A percentile compares a stretch with the other conserved stretches of the same genome.
phyloP scores from a whole-genome alignment of 2,329 filamentous ascomycete species.

The Fusarium longipes region DNA sequence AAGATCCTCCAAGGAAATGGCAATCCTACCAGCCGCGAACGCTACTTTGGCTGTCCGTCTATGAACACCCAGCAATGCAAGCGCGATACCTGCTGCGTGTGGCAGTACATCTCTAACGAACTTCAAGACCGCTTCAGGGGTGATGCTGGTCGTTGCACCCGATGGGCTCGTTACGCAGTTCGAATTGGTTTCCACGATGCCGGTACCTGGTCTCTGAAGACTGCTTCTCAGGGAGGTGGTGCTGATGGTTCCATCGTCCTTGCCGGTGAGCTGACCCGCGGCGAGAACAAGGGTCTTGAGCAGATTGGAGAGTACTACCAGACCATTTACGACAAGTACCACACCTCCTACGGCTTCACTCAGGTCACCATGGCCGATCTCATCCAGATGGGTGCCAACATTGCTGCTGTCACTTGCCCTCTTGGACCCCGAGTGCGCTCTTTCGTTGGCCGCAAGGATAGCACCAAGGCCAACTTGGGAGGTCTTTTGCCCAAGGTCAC shows the following conservation, averaged over 20 bases:
- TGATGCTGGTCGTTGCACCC: constrained; percentile 55
- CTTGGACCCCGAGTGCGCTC: constrained; percentile 61
- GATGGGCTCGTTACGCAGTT: constrained; percentile 57
- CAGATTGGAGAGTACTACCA: constrained; percentile 56
- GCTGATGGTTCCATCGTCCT: constrained; percentile 61
- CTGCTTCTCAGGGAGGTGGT: constrained; percentile 53
- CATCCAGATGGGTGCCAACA: constrained; percentile 63
- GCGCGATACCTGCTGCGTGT: constrained; percentile 58
- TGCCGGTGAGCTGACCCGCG: constrained; percentile 51
- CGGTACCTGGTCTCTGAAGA: constrained; percentile 56
- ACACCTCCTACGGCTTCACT: constrained; percentile 46
- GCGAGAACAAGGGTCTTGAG: constrained; percentile 61
- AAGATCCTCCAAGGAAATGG: constrained; percentile 51
- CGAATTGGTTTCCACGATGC: constrained; percentile 63
- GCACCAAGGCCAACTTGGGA: constrained; percentile 51
- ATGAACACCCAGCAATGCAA: constrained; percentile 46
- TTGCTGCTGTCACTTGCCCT: constrained; percentile 61
- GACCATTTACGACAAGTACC: constrained; percentile 56
- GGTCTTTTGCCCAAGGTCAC: constrained; percentile 58
- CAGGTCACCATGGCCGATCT: constrained; percentile 65
- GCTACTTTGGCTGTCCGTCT: constrained; percentile 41
- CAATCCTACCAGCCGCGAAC: constrained; percentile 44
- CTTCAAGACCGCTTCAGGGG: constrained; percentile 53
- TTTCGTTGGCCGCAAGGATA: constrained; percentile 64
- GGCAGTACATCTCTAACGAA: constrained; percentile 57